phyloP scores from a whole-genome alignment of 2,329 filamentous ascomycete genomes.

The Penicillium fuscoglaucum region DNA sequence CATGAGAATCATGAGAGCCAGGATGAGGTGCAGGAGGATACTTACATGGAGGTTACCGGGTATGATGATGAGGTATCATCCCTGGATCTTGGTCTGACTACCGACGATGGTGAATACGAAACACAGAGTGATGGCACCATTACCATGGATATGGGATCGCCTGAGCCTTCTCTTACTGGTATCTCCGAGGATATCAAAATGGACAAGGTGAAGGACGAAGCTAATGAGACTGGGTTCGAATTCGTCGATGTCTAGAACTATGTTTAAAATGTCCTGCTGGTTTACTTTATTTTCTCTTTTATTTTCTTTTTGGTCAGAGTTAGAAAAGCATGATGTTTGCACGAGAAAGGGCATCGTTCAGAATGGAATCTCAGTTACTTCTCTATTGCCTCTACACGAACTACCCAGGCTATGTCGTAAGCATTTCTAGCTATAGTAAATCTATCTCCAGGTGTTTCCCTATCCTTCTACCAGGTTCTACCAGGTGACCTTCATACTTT shows the following conservation, averaged over 20 bases:
- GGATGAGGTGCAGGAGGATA: background rate
- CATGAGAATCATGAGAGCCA: background rate
- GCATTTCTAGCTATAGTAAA: background rate
- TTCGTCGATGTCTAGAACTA: background rate
- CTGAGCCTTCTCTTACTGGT: slow-evolving; percentile 2
- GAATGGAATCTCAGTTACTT: background rate
- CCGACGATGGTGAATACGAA: slow-evolving; percentile 17
- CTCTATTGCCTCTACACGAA: background rate
- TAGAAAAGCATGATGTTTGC: background rate
- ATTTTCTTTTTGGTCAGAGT: background rate
- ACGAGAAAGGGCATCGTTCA: background rate
- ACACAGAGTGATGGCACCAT: slow-evolving; percentile 26
- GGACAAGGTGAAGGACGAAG: slow-evolving; percentile 12
- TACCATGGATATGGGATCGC: slow-evolving; percentile 15
- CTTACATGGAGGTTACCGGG: background rate
- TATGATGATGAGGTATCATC: background rate
- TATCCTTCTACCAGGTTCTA: no score
- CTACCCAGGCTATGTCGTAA: no score
- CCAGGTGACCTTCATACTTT: no score
- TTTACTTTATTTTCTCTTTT: background rate
- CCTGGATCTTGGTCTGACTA: background rate
- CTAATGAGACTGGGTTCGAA: slow-evolving; percentile 10
- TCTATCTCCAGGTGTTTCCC: no score
- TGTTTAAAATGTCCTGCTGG: background rate
- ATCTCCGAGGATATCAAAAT: slow-evolving; percentile 18